phyloP scores from a whole-genome alignment of 768 basidiomycete genomes.

The Termitomyces sp. region DNA sequence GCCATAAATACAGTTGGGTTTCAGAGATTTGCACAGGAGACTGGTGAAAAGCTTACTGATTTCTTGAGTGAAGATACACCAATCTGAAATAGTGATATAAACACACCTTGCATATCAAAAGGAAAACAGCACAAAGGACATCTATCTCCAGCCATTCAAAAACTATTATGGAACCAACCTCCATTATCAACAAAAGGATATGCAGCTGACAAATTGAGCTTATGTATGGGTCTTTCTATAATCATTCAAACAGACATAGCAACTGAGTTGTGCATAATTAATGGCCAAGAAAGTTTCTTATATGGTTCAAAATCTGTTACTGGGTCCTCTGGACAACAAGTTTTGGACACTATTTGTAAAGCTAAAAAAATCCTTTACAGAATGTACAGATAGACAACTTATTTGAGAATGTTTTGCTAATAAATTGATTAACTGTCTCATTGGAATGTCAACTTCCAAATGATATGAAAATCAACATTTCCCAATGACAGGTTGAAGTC shows the following conservation, averaged over 20 bases:
- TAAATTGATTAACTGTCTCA: not conserved
- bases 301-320: constrained; percentile 17
- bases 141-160: too few species aligned
- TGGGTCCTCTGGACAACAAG: not conserved
- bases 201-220: constrained; percentile 22
- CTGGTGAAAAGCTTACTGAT: too few species aligned
- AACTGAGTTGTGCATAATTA: constrained; percentile 29
- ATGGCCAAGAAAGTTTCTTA: constrained; percentile 26
- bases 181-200: constrained; percentile 26
- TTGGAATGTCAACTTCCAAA: not conserved
- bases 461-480: not conserved
- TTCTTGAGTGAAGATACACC: too few species aligned
- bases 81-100: too few species aligned
- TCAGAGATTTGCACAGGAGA: too few species aligned
- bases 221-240: constrained; percentile 30
- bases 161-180: too few species aligned
- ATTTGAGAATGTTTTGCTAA: constrained; percentile 3
- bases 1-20: too few species aligned
- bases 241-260: constrained; percentile 28
- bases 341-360: constrained; percentile 5
- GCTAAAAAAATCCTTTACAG: not conserved
- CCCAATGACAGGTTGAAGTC: not conserved
- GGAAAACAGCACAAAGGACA: too few species aligned
- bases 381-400: not conserved
- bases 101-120: too few species aligned